Evolutionary conservation across 768 basidiomycete species (phyloP), one percentile per base, ranked within the genome.

Genomic region (Kwoniella newhampshirensis): DNA sequence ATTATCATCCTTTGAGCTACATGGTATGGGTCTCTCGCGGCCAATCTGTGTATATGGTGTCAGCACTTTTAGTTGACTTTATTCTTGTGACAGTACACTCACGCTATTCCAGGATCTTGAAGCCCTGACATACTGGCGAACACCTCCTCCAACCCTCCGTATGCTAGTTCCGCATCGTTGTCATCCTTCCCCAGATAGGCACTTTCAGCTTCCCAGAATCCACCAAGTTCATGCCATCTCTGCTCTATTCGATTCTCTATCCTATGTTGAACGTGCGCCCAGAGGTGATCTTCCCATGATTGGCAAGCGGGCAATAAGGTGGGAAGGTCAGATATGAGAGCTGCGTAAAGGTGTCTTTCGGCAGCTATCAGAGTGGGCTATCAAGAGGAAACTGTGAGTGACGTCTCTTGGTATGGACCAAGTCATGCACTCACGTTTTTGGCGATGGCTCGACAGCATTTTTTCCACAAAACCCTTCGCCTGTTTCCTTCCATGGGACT

Each of bases 271-370:
- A 92, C 79, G 56, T 89, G 86, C 0, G 89, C 90, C 96, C 96
- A 99, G 0, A 98, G 80, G 70, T 93, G 87, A 69, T 99, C 96
- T 68, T 93, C 89, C 93, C 94, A 98, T 20, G 88, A 87, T 30
- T 85, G 78, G 68, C 90, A 93, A 2, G 87, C 84, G 0, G 85
- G 81, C 60, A 87, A 85, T 1, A 80, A 74, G 82, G 85, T 43
- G 81, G 83, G 12, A 81, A 87, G 28, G 86, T 93, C 25, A 81
- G 79, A 79, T 4, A 77, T 85, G 7, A 99, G 82, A 0, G 91
- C 85, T 0, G 92, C 93, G 64, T 91, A 93, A 0, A 98, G 79
- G 1, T 86, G 82, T n/a, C 91, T 86, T 74, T 97, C 91, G 36
- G 85, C 80, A 13, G 84, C 80, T 0, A 87, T 79, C 2, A 93